Base-by-base conservation (phyloP, 1,284 basidiomycete genomes). In the Pseudozyma hubeiensis region DNA sequence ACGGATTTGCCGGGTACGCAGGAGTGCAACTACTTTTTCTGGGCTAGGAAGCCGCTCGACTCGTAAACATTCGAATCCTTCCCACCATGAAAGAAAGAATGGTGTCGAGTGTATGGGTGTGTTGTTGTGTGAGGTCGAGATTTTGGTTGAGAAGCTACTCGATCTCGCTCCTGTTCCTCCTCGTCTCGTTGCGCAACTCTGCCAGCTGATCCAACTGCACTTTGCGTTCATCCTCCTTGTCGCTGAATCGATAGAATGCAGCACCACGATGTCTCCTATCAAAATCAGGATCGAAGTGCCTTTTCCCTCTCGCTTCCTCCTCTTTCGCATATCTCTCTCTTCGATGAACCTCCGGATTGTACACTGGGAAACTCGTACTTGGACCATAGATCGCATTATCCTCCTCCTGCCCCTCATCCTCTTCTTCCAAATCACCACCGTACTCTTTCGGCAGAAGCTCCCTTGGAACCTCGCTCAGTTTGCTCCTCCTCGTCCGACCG, bases 261-360 rank as follows among this genome's bases (percentile, higher is more conserved):
- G 94, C 94, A 35, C 92, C 95, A 79, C 91, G 91, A n/a, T 91
- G 89, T 8, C 95, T 91, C 10, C 91, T 89, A 84, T 99, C 95
- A 53, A 86, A 87, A 0, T 89, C 87, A 0, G 93, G 88, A 83
- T 97, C 92, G 84, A 94, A 98, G 82, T 95, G 93, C 16, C 58
- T 56, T 7, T 16, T 19, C 34, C 54, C 31, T 4, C 44, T 13
- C 14, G 31, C 44, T 33, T n/a, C 34, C 37, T n/a, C 34, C 35
- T 48, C 17, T 17, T 14, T n/a, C 10, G n/a, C 16, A 8, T 5
- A 11, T 31, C 16, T 16, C 31, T 16, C 49, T 34, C 24, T 33
- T 5, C 35, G n/a, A 14, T 49, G 45, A 30, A 51, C 0, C 4
- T 19, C 16, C 0, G 6, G 92, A 93, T 78, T 91, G 79, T 93